Base-by-base conservation (phyloP, 108 stramenopile genomes). In the Skeletonema marinoi region DNA sequence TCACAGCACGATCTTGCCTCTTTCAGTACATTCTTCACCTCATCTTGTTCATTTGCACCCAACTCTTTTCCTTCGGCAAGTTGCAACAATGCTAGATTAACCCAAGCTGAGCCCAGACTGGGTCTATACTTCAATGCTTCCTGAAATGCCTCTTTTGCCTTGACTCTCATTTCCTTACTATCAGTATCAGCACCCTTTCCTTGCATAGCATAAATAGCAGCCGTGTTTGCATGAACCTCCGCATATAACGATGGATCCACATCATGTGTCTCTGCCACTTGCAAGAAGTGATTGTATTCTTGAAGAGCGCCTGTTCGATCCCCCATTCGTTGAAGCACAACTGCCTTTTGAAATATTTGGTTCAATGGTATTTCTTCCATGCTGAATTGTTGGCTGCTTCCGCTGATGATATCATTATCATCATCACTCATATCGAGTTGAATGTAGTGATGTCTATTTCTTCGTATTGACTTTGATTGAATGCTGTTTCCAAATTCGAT, bases 1-100 rank as follows among this genome's bases (percentile, higher is more conserved):
- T 51, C 79, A 65, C 79, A 80, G 60, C 73, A 80, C 61, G 65
- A 56, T 25, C 79, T 80, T 58, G 79, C 79, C 66, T 80, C 79
- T 63, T 70, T 48, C 21, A 80, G 39, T 48, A 68, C n/a, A 25
- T 33, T n/a, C 54, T 64, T 69, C n/a, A 75, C 80, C 30, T 59
- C 19, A 2, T 64, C 68, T 73, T 56, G 58, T 36, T 80, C 66
- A 9, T 58, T 32, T 7, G 29, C 32, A 19, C 65, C 73, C 54
- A 70, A 54, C 41, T 74, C 74, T 58, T 71, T 81, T 30, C 80
- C 80, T 51, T 81, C 80, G 1, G 80, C 74, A 13, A 81, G 58
- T 35, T 60, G 32, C 3, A 81, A 21, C 32, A 82, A 42, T 17
- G 81, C 74, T 14, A 82, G 35, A 71, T 82, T 82, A 19, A 82